These are phyloP conservation scores for Podila epicladia DNA, from an alignment of 192 early-diverging fungal genomes.

Conservation along the genomic window DNA sequence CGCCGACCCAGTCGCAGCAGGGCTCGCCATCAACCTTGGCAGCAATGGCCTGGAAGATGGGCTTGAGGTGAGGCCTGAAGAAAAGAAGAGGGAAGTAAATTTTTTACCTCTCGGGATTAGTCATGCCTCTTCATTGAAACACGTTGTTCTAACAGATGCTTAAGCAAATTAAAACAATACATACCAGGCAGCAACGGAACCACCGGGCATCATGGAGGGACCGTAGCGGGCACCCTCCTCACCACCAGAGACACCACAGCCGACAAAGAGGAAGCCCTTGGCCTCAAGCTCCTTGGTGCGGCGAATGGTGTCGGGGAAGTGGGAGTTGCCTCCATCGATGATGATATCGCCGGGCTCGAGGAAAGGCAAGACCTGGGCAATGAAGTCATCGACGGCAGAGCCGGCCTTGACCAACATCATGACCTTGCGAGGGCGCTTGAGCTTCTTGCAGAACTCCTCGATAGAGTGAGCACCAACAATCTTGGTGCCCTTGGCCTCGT, in stretches of 20 bases:
- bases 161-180: conserved; percentile 3
- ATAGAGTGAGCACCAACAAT: conserved; percentile 94
- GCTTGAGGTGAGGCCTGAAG: conserved; percentile 83
- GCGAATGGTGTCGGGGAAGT: conserved; percentile 96
- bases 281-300: conserved; percentile 87
- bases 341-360: conserved; percentile 94
- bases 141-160: background rate
- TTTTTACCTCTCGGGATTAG: background rate
- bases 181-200: conserved; percentile 91
- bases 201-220: conserved; percentile 98
- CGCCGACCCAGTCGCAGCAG: conserved; percentile 99
- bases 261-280: conserved; percentile 95
- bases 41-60: conserved; percentile 96
- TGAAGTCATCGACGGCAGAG: conserved; percentile 93
- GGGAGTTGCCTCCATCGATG: conserved; percentile 99
- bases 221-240: conserved; percentile 98
- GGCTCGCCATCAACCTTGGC: conserved; percentile 88
- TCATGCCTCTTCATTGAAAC: background rate
- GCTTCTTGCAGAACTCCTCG: conserved; percentile 92
- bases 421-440: conserved; percentile 96
- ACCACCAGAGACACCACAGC: conserved; percentile 98
- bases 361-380: conserved; percentile 87
- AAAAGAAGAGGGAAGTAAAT: background rate
- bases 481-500: conserved; percentile 98
- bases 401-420: conserved; percentile 99